phyloP scores from a whole-genome alignment of 768 basidiomycete genomes.

The Boletus tomentosulus region DNA sequence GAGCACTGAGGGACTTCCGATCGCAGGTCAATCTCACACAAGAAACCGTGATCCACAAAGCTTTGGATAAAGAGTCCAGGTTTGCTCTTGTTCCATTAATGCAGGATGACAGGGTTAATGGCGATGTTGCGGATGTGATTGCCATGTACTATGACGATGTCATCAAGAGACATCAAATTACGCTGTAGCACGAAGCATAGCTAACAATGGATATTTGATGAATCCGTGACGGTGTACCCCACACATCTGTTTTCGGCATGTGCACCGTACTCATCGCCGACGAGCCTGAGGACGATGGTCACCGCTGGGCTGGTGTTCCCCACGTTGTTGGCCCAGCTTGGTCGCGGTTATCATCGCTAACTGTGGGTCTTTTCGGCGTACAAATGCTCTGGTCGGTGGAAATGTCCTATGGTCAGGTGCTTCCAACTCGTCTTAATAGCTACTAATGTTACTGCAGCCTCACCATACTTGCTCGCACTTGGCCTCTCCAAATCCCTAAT shows the following conservation, averaged over 20 bases:
- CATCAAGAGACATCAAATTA: too few relatives aligned
- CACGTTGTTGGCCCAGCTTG: conserved; percentile 65
- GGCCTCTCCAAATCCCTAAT: conserved; percentile 84
- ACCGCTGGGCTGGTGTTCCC: conserved; percentile 44
- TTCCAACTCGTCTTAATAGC: neutral
- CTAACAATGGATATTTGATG: too few relatives aligned
- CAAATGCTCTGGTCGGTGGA: conserved; percentile 93
- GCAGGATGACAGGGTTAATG: too few relatives aligned
- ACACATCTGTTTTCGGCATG: neutral
- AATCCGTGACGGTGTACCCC: too few relatives aligned
- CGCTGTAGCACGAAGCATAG: too few relatives aligned
- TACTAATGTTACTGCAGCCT: conserved; percentile 37
- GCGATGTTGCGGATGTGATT: too few relatives aligned
- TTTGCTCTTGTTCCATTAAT: too few relatives aligned
- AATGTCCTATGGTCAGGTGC: conserved; percentile 75
- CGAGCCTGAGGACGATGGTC: conserved; percentile 36
- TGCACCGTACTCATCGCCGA: conserved; percentile 40
- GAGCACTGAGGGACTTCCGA: too few relatives aligned
- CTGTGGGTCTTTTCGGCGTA: conserved; percentile 76
- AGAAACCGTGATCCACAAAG: too few relatives aligned
- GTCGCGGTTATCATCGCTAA: conserved; percentile 64
- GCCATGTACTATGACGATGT: too few relatives aligned
- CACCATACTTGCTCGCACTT: conserved; percentile 86
- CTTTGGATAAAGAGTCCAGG: too few relatives aligned
- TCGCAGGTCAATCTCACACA: too few relatives aligned